Base-by-base conservation (phyloP, 768 basidiomycete genomes). In the Russula abietina region DNA sequence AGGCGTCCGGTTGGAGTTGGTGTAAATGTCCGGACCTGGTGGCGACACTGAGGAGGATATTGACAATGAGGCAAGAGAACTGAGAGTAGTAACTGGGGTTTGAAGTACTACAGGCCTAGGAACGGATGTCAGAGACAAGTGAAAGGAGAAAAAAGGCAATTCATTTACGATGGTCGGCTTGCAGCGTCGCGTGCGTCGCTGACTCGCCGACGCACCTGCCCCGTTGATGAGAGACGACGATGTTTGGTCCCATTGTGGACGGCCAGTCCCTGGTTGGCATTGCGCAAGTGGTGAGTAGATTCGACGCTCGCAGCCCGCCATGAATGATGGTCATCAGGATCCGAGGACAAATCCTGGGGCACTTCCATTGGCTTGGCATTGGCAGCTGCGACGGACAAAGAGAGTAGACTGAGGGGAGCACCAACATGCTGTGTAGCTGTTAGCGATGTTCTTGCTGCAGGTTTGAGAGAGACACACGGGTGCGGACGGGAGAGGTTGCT, bases 111-210 rank as follows among this genome's bases (percentile, higher is more conserved):
- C 71, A 22, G 78, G 69, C 32, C 79, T 80, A 51, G 24, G 22
- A 59, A 33, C 14, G 28, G 51, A 49, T 41, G 58, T 65, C 30
- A 56, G 56, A 3, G 50, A 17, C 10, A 55, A 56, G 38, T 46
- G 58, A 19, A 46, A 43, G 48, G 19, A 57, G 32, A 16, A 59
- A 32, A 60, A 36, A 59, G 5, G 48, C 19, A 39, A 51, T 52
- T 54, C 36, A 87, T 86, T 78, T 74, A 91, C 88, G 83, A 82
- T 57, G 87, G 87, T 55, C 90, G 79, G 60, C 78, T 78, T 55
- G 87, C 86, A 49, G 90, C 90, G 73, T 91, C 89, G 54, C 87
- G 78, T 28, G 89, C 89, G 72, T 91, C 90, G 72, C 88, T 90
- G 66, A 89, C 71, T 60, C 90, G 78, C 68, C 90, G 80, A 70